Base-by-base conservation (phyloP, 2,329 filamentous ascomycete genomes). In the Thermoascus crustaceus region DNA sequence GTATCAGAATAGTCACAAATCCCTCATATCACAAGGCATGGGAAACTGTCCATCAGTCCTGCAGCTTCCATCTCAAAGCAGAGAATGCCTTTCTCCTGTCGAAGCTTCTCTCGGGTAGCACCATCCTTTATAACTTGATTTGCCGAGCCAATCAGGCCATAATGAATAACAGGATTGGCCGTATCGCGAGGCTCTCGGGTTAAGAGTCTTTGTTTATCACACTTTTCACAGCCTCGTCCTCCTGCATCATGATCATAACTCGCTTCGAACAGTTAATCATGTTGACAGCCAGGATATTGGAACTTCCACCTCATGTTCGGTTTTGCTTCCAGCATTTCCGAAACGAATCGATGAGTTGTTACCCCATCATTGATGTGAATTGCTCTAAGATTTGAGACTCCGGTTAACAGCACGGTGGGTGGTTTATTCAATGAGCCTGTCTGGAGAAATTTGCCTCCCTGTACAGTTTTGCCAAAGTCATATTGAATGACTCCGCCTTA, bases 141-240 rank as follows among this genome's bases (percentile, higher is more conserved):
- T 5, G 24, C 47, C 3, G 47, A 48, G 7, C 39, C 44, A 34
- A 49, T 45, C 2, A 34, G 10, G 4, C 47, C 47, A 34, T 48
- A 48, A 33, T 48, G 45, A 7, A 49, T 34, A 7, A 13, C 9
- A 4, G 35, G 32, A 24, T 4, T 6, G 11, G 22, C 5, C 22
- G n/a, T n/a, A n/a, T n/a, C n/a, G n/a, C n/a, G n/a, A n/a, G n/a
- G n/a, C n/a, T 7, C 13, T 27, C 30, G 14, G 5, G 7, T 4
- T 3, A 32, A 10, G 6, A 19, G 19, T 17, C 20, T 35, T 21
- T 14, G 11, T 11, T 24, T 18, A 21, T 24, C 31, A 19, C 30
- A 35, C 9, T n/a, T 7, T 20, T 18, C 17, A 24, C 33, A 30
- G 18, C 10, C 17, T 8, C 16, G 11, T 13, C 13, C 19, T 19